Conservation (phyloP, 805 yeast species). For the Teunomyces tritomae region DNA sequence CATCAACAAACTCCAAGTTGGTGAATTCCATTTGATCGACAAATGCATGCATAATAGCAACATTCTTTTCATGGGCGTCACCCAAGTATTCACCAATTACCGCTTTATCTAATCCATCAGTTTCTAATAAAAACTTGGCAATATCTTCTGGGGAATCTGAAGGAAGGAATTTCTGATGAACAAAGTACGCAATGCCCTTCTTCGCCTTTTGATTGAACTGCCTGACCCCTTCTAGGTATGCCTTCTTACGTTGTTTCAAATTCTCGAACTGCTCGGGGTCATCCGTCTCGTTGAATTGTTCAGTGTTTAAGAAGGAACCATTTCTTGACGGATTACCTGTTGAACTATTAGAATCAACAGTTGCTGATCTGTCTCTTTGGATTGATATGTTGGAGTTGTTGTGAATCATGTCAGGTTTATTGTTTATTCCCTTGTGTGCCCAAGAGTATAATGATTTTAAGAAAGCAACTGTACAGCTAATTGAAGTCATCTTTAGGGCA, state of each 20-base stretch:
- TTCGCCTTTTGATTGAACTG: constrained; percentile 85
- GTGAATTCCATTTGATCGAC: constrained; percentile 84
- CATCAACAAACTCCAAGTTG: constrained; percentile 70
- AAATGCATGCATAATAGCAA: constrained; percentile 88
- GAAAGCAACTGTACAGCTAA: constrained; percentile 77
- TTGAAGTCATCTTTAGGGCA: constrained; percentile 77
- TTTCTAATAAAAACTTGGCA: constrained; percentile 68
- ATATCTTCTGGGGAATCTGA: constrained; percentile 62
- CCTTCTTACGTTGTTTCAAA: constrained; percentile 78
- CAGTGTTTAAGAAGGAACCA: constrained; percentile 22
- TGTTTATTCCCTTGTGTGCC: constrained; percentile 62
- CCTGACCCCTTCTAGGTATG: constrained; percentile 70
- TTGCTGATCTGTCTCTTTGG: constrained; percentile 26
- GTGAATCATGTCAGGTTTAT: background rate
- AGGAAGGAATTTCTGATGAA: constrained; percentile 61
- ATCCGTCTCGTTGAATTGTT: constrained; percentile 45
- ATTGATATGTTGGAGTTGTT: background rate
- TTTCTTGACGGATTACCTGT: constrained; percentile 27
- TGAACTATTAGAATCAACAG: constrained; percentile 27
- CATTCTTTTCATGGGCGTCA: constrained; percentile 75
- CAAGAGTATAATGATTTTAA: constrained; percentile 79
- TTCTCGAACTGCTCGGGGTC: constrained; percentile 84
- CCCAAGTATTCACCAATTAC: constrained; percentile 90
- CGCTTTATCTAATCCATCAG: constrained; percentile 78
- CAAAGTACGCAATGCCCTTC: constrained; percentile 65